Conservation (phyloP, 306 rosid species). For the Herpetospermum pedunculosum region DNA sequence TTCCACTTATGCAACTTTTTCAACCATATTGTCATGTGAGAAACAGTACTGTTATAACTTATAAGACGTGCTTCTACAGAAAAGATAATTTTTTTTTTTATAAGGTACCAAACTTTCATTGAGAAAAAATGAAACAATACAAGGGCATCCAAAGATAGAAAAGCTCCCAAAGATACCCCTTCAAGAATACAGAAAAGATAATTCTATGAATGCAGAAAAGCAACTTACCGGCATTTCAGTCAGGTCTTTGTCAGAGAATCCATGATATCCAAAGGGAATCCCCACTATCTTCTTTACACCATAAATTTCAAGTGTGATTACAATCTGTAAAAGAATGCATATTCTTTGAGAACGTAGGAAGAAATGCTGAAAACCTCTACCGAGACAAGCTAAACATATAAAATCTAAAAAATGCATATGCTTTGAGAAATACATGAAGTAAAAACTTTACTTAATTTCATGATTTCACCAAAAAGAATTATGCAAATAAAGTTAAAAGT, state of each 20-base stretch:
- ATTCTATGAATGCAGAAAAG: conserved; percentile 3
- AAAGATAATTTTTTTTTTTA: background rate
- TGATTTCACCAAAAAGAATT: background rate
- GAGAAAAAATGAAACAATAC: too few relatives aligned
- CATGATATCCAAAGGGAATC: conserved; percentile 94
- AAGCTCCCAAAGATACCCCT: too few relatives aligned
- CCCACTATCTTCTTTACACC: conserved; percentile 91
- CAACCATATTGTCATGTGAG: background rate
- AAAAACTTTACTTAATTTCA: background rate
- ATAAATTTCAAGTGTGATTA: conserved; percentile 91
- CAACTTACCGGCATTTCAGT: conserved; percentile 66
- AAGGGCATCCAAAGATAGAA: too few relatives aligned
- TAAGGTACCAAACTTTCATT: too few relatives aligned
- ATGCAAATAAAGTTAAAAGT: background rate
- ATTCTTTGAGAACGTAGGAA: background rate
- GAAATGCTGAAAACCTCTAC: background rate
- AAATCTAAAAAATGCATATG: background rate
- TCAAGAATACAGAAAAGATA: background rate
- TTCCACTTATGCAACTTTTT: conserved; percentile 9
- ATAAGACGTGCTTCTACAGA: background rate
- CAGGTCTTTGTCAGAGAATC: conserved; percentile 74
- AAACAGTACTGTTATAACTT: background rate
- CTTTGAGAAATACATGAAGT: background rate
- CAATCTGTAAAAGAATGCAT: conserved; percentile 58
- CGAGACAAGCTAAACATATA: background rate